Percentiles rank a stretch among this genome's conserved stretches.
phyloP scores from a whole-genome alignment of 2,329 filamentous ascomycete genomes.

The Lachnellula subtilissima region DNA sequence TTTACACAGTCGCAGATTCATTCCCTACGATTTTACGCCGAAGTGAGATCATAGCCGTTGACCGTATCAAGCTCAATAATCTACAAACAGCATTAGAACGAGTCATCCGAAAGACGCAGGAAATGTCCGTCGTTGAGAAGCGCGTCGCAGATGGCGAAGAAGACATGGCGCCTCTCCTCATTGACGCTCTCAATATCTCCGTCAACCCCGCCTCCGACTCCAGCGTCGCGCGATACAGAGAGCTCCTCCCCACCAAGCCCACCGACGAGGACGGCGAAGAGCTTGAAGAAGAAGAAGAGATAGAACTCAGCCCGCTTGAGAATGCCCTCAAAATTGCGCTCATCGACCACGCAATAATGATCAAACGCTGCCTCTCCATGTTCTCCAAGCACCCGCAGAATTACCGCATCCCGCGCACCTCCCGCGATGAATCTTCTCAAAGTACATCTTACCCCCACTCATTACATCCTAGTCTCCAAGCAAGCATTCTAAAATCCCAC shows the following conservation, averaged over 20 bases:
- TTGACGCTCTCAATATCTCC: slow-evolving; percentile 72
- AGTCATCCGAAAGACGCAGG: slow-evolving; percentile 83
- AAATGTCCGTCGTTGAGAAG: slow-evolving; percentile 73
- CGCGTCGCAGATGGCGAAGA: slow-evolving; percentile 69
- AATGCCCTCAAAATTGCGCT: slow-evolving; percentile 79
- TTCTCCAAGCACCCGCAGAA: slow-evolving; percentile 55
- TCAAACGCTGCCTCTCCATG: slow-evolving; percentile 73
- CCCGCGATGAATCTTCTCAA: slow-evolving; percentile 56
- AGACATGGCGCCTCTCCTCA: slow-evolving; percentile 60
- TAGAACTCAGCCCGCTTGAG: slow-evolving; percentile 57
- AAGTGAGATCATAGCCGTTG: slow-evolving; percentile 72
- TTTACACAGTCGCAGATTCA: slow-evolving; percentile 77
- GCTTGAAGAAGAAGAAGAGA: slow-evolving; percentile 40
- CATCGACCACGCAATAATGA: slow-evolving; percentile 81
- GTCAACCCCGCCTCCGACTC: slow-evolving; percentile 70
- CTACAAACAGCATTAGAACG: slow-evolving; percentile 88
- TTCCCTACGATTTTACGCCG: slow-evolving; percentile 89
- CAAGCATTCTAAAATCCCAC: slow-evolving; percentile 14
- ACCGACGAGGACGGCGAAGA: slow-evolving; percentile 24
- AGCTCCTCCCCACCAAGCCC: slow-evolving; percentile 56
- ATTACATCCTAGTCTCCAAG: slow-evolving; percentile 3
- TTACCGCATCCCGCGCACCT: slow-evolving; percentile 49
- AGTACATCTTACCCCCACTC: slow-evolving; percentile 40
- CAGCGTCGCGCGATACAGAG: slow-evolving; percentile 73
- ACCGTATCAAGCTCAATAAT: slow-evolving; percentile 60